phyloP scores from a whole-genome alignment of 2,329 filamentous ascomycete species.

The Alternaria consortialis region DNA sequence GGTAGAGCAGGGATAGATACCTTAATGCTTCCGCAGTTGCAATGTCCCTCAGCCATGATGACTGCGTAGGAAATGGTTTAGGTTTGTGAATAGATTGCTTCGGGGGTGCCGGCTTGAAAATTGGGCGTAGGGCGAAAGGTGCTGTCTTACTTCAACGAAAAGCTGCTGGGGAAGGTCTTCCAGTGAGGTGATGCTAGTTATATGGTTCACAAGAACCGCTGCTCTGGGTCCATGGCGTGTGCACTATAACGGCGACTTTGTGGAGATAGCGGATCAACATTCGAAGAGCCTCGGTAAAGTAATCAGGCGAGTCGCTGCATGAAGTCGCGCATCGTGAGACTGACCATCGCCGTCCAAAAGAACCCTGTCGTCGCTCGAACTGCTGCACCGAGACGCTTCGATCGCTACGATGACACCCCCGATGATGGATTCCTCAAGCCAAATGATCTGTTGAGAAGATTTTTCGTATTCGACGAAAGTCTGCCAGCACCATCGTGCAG shows the following conservation, averaged over 20 bases:
- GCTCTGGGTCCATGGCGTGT: not conserved
- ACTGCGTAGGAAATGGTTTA: not conserved
- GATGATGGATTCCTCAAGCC: not conserved
- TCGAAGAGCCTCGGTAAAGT: not conserved
- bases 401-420: not conserved
- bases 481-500: too few relatives aligned
- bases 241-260: not conserved
- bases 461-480: too few relatives aligned
- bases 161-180: not conserved
- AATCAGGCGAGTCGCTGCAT: not conserved
- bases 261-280: not conserved
- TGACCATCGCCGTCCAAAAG: not conserved
- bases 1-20: constrained; percentile 36
- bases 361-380: not conserved
- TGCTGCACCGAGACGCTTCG: too few relatives aligned
- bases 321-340: not conserved
- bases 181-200: not conserved
- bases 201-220: accelerated
- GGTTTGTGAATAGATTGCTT: not conserved
- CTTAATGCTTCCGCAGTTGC: constrained; percentile 43
- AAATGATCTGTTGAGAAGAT: not conserved
- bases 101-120: not conserved
- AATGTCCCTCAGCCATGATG: constrained; percentile 40
- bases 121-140: not conserved
- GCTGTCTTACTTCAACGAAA: not conserved